These are phyloP conservation scores for Candida methanosorbosa DNA, from an alignment of 805 yeast species.

Conservation along the genomic window DNA sequence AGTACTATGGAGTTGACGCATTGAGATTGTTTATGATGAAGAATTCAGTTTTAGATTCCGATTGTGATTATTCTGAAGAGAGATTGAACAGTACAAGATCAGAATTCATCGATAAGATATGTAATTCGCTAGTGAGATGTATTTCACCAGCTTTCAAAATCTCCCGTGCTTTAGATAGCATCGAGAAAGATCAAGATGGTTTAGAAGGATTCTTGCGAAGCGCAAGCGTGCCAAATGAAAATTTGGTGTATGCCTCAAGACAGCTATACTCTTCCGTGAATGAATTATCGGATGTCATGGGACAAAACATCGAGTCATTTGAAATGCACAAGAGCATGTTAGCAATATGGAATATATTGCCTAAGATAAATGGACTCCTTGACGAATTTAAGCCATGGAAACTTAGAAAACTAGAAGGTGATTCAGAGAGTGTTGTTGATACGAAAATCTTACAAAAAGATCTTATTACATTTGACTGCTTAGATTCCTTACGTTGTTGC, in stretches of 20 bases:
- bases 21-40: slow-evolving; percentile 70
- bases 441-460: slow-evolving; percentile 28
- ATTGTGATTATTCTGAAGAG: slow-evolving; percentile 68
- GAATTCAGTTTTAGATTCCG: slow-evolving; percentile 66
- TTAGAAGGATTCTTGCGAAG: slow-evolving; percentile 18
- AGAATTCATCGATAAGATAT: slow-evolving; percentile 71
- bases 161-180: slow-evolving; percentile 29
- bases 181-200: slow-evolving; percentile 9
- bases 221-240: not conserved
- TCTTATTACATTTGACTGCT: slow-evolving; percentile 50
- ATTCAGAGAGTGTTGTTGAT: slow-evolving; percentile 1
- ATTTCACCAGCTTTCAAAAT: slow-evolving; percentile 65
- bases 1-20: slow-evolving; percentile 61
- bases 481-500: slow-evolving; percentile 62
- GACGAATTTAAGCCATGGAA: slow-evolving; percentile 77
- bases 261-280: slow-evolving; percentile 9
- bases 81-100: slow-evolving; percentile 45
- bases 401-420: slow-evolving; percentile 22
- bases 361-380: slow-evolving; percentile 55
- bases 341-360: slow-evolving; percentile 50
- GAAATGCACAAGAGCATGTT: slow-evolving; percentile 49
- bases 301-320: slow-evolving; percentile 33
- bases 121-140: slow-evolving; percentile 67
- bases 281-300: slow-evolving; percentile 29
- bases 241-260: not conserved